These are phyloP conservation scores for Zygosaccharomyces pseudorouxii DNA, from an alignment of 805 yeast species.

Conservation along the genomic window DNA sequence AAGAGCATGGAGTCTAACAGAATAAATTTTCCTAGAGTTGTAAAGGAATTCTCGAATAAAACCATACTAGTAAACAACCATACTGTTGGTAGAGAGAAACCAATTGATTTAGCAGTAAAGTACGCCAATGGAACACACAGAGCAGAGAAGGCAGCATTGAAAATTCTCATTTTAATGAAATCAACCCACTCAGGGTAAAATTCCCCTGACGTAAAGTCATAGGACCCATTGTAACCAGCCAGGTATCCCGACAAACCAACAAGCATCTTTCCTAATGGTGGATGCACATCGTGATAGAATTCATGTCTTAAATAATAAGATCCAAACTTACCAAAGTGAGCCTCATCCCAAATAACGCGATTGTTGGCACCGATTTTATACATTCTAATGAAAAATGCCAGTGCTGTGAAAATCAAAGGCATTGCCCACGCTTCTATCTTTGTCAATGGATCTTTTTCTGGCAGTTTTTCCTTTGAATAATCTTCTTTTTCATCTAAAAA, in stretches of 20 bases:
- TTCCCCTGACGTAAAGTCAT: slow-evolving; percentile 65
- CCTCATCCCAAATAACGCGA: slow-evolving; percentile 83
- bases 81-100: slow-evolving; percentile 46
- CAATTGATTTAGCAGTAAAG: slow-evolving; percentile 58
- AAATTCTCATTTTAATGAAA: slow-evolving; percentile 61
- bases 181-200: slow-evolving; percentile 58
- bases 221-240: slow-evolving; percentile 80
- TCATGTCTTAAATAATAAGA: slow-evolving; percentile 74
- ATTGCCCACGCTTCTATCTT: slow-evolving; percentile 36
- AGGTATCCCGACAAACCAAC: slow-evolving; percentile 73
- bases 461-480: slow-evolving; percentile 15
- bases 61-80: slow-evolving; percentile 61
- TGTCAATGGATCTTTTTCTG: slow-evolving; percentile 9
- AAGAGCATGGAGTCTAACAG: slow-evolving; percentile 71
- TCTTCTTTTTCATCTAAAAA: slow-evolving; percentile 18
- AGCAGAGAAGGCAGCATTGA: slow-evolving; percentile 65
- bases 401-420: slow-evolving; percentile 42
- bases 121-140: slow-evolving; percentile 68
- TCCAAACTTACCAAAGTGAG: slow-evolving; percentile 85
- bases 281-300: slow-evolving; percentile 83
- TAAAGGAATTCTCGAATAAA: slow-evolving; percentile 61
- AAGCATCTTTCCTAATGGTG: slow-evolving; percentile 79
- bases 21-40: slow-evolving; percentile 69
- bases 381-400: slow-evolving; percentile 54
- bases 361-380: slow-evolving; percentile 52